Evolutionary conservation across 2,329 filamentous ascomycete genomes (phyloP), one percentile per base, ranked within the genome.

Genomic region (Aspergillus sp.): DNA sequence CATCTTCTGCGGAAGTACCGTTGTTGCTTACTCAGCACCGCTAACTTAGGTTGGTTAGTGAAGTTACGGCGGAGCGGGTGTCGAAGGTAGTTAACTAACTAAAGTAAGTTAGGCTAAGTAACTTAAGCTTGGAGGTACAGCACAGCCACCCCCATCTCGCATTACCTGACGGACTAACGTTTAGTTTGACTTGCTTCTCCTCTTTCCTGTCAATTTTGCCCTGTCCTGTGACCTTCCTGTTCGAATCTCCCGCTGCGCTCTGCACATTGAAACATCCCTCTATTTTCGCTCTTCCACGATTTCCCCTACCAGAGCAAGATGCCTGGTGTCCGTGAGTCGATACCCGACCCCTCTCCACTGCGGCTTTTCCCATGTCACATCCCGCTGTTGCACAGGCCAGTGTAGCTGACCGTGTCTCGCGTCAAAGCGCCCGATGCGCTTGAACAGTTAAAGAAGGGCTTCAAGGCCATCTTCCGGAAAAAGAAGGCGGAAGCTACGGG

Each of bases 311-410:
- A 17, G 6, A 39, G 53, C 61, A 69, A 62, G 48, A 73, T 73
- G 71, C 68, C 68, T 59, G 70, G 70, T 62, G 68, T 72, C 58
- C 70, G 70, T 72, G 63, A 65, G 70, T 71, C 52, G 41, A 36
- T 34, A 26, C 41, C 18, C 39, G 22, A 12, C 13, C 17, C n/a
- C 22, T 18, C 22, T 18, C 26, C 26, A 20, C 13, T 45, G 41
- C 43, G 12, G 24, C 39, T 20, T 41, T n/a, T 42, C 13, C 34
- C 38, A n/a, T 17, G 5, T 7, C 24, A 24, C 24, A 4, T 24
- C 5, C 24, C 24, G 24, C 24, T 54, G 4, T 43, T 38, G 43
- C 49, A 30, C 43, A 39, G 44, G 22, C 38, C 7, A 32, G 7
- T 24, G 12, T 39, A 8, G 22, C 18, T 42, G 39, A 39, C 48